These are phyloP conservation scores for Pelargonium nanum DNA, from an alignment of 345 rosid species.

Conservation along the genomic window DNA sequence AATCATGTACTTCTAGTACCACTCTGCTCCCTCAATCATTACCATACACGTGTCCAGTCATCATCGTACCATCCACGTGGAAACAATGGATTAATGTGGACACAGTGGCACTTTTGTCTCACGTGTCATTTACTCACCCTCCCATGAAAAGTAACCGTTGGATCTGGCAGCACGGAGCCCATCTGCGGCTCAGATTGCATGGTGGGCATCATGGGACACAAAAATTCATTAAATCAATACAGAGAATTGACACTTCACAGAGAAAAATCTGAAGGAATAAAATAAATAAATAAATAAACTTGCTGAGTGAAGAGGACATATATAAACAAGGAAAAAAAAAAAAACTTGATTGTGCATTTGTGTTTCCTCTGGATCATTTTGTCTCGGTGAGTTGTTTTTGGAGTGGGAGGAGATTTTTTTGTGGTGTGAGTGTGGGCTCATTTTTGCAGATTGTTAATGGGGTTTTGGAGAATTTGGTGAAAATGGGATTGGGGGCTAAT, in stretches of 20 bases:
- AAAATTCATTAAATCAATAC: no score
- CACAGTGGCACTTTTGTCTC: not conserved
- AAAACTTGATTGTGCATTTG: no score
- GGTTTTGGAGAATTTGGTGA: not conserved
- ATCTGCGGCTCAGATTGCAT: not conserved
- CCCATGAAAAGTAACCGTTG: not conserved
- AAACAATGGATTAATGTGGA: not conserved
- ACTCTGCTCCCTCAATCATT: not conserved
- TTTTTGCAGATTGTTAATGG: not conserved
- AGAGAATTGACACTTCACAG: not conserved
- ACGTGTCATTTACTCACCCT: no score
- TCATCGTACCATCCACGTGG: not conserved
- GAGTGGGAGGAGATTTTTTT: not conserved
- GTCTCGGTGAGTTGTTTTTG: not conserved
- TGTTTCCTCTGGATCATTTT: not conserved
- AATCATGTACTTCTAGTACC: not conserved
- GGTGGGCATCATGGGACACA: not conserved
- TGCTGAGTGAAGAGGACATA: not conserved
- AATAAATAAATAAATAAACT: no score
- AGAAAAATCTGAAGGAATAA: no score
- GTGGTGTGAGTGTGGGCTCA: not conserved
- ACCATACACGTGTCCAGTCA: not conserved
- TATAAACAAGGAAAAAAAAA: not conserved
- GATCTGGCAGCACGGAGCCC: not conserved
- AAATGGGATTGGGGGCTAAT: not conserved